These are phyloP conservation scores for Apostasia ramifera DNA, from an alignment of 106 monocot species.

Conservation along the genomic window DNA sequence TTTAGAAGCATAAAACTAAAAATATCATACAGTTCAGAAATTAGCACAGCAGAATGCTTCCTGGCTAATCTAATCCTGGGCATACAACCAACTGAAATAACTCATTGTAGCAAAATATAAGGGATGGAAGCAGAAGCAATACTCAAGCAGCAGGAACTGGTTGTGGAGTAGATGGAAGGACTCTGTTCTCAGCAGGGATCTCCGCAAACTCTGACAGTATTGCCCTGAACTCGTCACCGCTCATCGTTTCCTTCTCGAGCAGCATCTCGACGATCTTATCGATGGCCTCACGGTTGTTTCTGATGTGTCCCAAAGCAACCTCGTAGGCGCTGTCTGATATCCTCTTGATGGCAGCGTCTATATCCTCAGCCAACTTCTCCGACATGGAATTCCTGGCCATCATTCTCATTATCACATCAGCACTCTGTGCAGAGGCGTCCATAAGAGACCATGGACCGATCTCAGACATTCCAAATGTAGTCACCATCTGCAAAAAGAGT, in stretches of 20 bases:
- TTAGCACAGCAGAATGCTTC: too few species aligned
- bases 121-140: neutral
- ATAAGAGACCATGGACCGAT: constrained; percentile 96
- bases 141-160: constrained; percentile 35
- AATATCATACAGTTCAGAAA: too few species aligned
- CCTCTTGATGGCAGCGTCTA: constrained; percentile 72
- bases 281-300: constrained; percentile 90
- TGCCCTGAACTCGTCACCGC: constrained; percentile 84
- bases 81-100: too few species aligned
- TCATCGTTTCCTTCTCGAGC: constrained; percentile 83
- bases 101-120: neutral
- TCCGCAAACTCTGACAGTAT: constrained; percentile 90
- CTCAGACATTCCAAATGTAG: constrained; percentile 91
- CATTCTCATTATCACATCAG: constrained; percentile 94
- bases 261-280: constrained; percentile 93
- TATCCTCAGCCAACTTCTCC: constrained; percentile 92
- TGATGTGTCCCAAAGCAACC: constrained; percentile 74
- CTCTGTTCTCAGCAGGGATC: constrained; percentile 77
- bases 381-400: constrained; percentile 99
- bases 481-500: constrained; percentile 66
- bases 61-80: too few species aligned
- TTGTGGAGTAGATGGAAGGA: constrained; percentile 41
- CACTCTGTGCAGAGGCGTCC: constrained; percentile 65
- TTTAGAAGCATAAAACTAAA: too few species aligned
- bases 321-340: constrained; percentile 82